Conservation (phyloP, 2,329 filamentous ascomycete genomes). For the Coniochaeta sp. region DNA sequence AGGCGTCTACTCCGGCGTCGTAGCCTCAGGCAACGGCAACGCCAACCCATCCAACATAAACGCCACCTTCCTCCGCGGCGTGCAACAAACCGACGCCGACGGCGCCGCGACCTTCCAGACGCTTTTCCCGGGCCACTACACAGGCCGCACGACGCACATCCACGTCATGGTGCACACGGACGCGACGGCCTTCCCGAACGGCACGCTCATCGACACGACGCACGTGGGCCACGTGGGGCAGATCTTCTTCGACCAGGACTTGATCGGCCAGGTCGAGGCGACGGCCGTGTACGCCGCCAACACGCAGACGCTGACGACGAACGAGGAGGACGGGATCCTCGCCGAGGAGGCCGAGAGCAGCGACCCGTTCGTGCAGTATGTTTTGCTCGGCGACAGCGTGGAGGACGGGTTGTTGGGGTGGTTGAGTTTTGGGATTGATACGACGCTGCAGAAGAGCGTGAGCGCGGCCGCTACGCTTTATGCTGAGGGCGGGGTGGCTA, state of each 20-base stretch:
- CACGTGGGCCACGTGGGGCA: constrained; percentile 54
- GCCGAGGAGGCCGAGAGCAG: constrained; percentile 16
- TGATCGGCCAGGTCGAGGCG: constrained; percentile 43
- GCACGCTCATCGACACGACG: constrained; percentile 40
- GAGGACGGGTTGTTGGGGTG: constrained; percentile 47
- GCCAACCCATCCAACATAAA: constrained; percentile 29
- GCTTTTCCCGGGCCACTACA: constrained; percentile 38
- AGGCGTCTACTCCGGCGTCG: constrained; percentile 34
- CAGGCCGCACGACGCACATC: constrained; percentile 37
- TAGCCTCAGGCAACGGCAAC: constrained; percentile 31
- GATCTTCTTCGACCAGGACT: constrained; percentile 55
- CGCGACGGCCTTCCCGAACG: constrained; percentile 27
- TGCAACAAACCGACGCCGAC: constrained; percentile 31
- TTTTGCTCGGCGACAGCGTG: constrained; percentile 45
- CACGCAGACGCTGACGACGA: constrained; percentile 33
- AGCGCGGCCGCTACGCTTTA: constrained; percentile 24
- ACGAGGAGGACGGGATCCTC: constrained; percentile 21
- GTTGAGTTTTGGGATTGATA: constrained; percentile 45
- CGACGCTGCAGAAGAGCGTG: constrained; percentile 16
- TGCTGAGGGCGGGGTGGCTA: constrained; percentile 24
- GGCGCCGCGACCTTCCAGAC: constrained; percentile 34
- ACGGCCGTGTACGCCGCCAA: constrained; percentile 39
- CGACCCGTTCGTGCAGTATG: constrained; percentile 42
- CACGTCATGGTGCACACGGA: constrained; percentile 39
- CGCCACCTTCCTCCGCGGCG: constrained; percentile 32